phyloP scores from a whole-genome alignment of 805 yeast genomes.

The Metschnikowia lochheadii region DNA sequence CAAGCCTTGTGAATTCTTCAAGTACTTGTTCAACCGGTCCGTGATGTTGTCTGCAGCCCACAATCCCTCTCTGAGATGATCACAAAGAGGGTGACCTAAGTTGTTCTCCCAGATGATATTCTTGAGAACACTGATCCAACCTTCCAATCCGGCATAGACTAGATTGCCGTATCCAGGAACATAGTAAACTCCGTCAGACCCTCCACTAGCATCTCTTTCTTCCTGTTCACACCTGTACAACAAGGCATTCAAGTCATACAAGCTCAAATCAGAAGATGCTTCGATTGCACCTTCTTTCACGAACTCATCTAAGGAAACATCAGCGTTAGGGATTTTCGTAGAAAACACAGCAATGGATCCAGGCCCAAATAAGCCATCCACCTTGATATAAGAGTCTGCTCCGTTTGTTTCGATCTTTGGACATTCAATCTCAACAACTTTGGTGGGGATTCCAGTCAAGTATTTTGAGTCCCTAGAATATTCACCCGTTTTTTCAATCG shows the following conservation, averaged over 20 bases:
- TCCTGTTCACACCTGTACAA: conserved; percentile 80
- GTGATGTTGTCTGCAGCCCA: conserved; percentile 87
- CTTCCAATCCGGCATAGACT: conserved; percentile 88
- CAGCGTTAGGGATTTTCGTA: conserved; percentile 65
- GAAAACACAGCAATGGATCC: conserved; percentile 87
- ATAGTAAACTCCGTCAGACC: conserved; percentile 66
- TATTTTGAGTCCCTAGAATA: conserved; percentile 32
- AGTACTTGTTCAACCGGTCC: conserved; percentile 56
- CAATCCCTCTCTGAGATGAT: conserved; percentile 72
- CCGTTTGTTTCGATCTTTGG: conserved; percentile 47
- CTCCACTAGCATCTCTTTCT: conserved; percentile 76
- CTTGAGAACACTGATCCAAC: conserved; percentile 75
- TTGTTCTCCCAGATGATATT: conserved; percentile 64
- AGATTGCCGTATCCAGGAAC: conserved; percentile 72
- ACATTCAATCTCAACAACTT: conserved; percentile 48
- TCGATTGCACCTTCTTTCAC: conserved; percentile 73
- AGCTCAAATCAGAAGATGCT: conserved; percentile 57
- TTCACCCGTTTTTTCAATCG: conserved; percentile 52
- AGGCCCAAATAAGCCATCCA: conserved; percentile 68
- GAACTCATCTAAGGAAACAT: conserved; percentile 57
- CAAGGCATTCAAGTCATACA: conserved; percentile 70
- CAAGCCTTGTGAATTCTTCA: conserved; percentile 44
- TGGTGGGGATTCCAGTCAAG: conserved; percentile 64
- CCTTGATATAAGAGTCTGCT: conserved; percentile 47
- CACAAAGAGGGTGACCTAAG: conserved; percentile 78